These are phyloP conservation scores for Camelina laxa DNA, from an alignment of 345 rosid genomes.

Conservation along the genomic window DNA sequence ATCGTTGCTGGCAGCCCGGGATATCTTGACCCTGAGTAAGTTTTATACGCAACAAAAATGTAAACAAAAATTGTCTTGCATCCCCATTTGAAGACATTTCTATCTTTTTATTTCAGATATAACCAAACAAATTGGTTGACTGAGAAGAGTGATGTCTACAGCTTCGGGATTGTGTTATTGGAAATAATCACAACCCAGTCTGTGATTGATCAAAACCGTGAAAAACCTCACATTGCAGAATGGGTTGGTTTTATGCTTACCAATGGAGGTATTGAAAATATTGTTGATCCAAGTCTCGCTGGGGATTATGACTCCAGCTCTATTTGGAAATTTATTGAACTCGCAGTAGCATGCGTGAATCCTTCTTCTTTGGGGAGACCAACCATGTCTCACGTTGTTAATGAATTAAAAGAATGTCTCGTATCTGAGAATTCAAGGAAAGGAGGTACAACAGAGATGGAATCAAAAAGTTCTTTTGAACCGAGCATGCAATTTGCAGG, in stretches of 20 bases:
- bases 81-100: not conserved
- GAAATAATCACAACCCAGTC: slow-evolving; percentile 43
- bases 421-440: not conserved
- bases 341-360: slow-evolving; percentile 7
- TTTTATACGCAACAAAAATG: not conserved
- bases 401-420: slow-evolving; percentile 1
- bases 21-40: slow-evolving; percentile 55
- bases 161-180: slow-evolving; percentile 48
- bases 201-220: slow-evolving; percentile 12
- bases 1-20: slow-evolving; percentile 24
- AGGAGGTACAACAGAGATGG: not conserved
- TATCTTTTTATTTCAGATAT: slow-evolving; percentile 24
- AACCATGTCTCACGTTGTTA: slow-evolving; percentile 28
- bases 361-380: slow-evolving; percentile 20
- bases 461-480: not conserved
- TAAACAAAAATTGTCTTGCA: too few relatives aligned
- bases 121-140: slow-evolving; percentile 22
- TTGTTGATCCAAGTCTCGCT: not conserved
- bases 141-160: slow-evolving; percentile 50
- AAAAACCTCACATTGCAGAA: slow-evolving; percentile 19
- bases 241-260: not conserved
- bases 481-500: not conserved
- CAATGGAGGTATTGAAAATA: not conserved
- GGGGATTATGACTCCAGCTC: slow-evolving; percentile 7
- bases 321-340: slow-evolving; percentile 16